Base-by-base conservation (phyloP, 495 filamentous ascomycete species). In the Xylaria nigripes region DNA sequence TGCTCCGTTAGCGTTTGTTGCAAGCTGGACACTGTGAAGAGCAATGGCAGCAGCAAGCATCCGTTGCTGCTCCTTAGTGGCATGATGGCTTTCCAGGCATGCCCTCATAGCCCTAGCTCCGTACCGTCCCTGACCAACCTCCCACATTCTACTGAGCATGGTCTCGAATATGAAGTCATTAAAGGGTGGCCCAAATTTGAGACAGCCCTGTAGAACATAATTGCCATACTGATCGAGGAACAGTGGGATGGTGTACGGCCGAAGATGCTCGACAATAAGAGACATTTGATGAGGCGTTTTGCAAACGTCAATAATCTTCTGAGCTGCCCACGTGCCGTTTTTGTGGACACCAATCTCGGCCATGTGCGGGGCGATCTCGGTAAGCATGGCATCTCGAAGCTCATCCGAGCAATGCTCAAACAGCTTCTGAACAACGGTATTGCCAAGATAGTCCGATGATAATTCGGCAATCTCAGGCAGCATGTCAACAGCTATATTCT, bases 141-240 rank as follows among this genome's bases (percentile, higher is more conserved):
- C 89, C 93, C 90, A 96, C 82, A 97, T 89, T 53, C 85, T 84
- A 71, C 83, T 88, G 47, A 97, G 75, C 93, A 98, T 97, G 10
- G 86, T 86, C 72, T 97, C 94, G 59, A 97, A 98, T 62, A 98
- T 94, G 66, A 95, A 98, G 64, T 94, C 84, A 62, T 96, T 97
- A 73, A 81, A 90, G 4, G 92, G 90, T 24, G 80, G 68, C 22
- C 86, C 87, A 64, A 96, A 98, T 51, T 92, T 87, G 29, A 98
- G 76, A 65, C 91, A 96, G 61, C 92, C 90, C 70, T 98, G 93
- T 54, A 98, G 75, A 34, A 98, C 93, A 61, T 98, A 98, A 72
- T 98, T 98, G 56, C 93, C 93, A 61, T 94, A 98, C 65, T 98
- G 93, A 63, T 98, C 93, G 13, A 96, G 78, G 78, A 98, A 97